Conservation (phyloP, 148 eudicot genomes). For the Fagopyrum tataricum region DNA sequence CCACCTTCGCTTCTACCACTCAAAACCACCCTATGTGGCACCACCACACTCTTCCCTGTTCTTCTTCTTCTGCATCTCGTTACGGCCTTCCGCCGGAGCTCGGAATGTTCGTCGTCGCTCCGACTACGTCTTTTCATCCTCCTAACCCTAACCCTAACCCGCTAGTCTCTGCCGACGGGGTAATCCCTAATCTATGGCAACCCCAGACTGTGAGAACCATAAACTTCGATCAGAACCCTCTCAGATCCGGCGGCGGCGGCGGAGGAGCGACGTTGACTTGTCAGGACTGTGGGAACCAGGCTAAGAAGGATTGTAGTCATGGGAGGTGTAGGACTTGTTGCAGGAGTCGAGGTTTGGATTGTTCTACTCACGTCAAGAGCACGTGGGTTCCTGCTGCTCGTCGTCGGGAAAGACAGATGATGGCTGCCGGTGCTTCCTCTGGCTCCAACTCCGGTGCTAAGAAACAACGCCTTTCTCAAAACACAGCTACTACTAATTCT, state of each 20-base stretch:
- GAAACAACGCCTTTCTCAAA: conserved; percentile 61
- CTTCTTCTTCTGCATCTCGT: conserved; percentile 15
- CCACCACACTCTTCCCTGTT: conserved; percentile 15
- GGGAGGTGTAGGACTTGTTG: conserved; percentile 86
- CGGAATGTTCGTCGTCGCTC: conserved; percentile 70
- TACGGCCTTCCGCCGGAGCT: conserved; percentile 50
- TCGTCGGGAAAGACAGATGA: conserved; percentile 54
- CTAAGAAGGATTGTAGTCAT: conserved; percentile 81
- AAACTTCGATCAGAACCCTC: conserved; percentile 21
- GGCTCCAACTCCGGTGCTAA: conserved; percentile 69
- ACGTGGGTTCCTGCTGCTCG: conserved; percentile 94
- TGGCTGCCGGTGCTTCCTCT: conserved; percentile 40
- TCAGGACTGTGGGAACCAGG: conserved; percentile 86
- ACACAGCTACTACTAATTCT: conserved; percentile 43
- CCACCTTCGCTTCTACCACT: conserved; percentile 16
- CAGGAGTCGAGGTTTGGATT: conserved; percentile 77
- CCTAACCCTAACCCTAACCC: conserved; percentile 13
- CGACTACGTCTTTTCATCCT: conserved; percentile 39
- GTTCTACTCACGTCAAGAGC: conserved; percentile 86
- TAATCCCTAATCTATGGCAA: conserved; percentile 58
- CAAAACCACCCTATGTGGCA: conserved; percentile 9
- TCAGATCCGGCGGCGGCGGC: not conserved
- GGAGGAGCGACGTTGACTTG: conserved; percentile 38
- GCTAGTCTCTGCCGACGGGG: conserved; percentile 33
- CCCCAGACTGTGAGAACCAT: conserved; percentile 19